These are phyloP conservation scores for Fusarium pininemorale DNA, from an alignment of 2,329 filamentous ascomycete genomes.

Conservation along the genomic window DNA sequence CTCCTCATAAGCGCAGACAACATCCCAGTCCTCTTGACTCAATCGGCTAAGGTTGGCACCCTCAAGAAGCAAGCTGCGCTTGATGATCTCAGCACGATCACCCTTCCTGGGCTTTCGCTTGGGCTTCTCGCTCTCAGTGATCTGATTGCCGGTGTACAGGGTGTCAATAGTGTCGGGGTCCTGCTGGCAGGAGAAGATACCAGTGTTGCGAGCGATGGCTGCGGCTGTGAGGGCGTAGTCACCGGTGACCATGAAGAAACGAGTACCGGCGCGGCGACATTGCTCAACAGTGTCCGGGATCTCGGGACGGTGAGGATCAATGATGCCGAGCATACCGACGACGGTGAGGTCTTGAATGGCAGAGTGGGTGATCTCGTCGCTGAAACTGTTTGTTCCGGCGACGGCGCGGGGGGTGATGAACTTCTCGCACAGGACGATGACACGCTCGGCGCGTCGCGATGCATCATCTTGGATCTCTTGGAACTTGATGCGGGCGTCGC, in stretches of 20 bases:
- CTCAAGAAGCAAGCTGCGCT: slow-evolving; percentile 52
- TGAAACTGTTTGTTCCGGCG: slow-evolving; percentile 57
- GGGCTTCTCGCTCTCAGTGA: slow-evolving; percentile 12
- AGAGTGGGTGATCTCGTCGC: slow-evolving; percentile 56
- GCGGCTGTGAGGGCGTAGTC: slow-evolving; percentile 66
- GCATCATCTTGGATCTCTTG: slow-evolving; percentile 51
- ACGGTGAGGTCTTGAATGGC: slow-evolving; percentile 56
- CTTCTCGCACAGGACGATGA: slow-evolving; percentile 55
- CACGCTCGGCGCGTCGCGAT: slow-evolving; percentile 54
- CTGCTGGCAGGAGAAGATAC: slow-evolving; percentile 65
- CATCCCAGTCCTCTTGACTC: slow-evolving; percentile 57
- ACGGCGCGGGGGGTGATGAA: slow-evolving; percentile 40
- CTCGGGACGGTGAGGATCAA: slow-evolving; percentile 57
- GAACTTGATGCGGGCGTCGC: slow-evolving; percentile 45
- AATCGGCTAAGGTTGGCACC: slow-evolving; percentile 68
- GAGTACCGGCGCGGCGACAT: slow-evolving; percentile 55
- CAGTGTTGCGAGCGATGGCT: slow-evolving; percentile 71
- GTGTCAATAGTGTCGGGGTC: slow-evolving; percentile 51
- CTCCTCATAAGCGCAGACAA: slow-evolving; percentile 61
- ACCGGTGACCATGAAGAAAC: slow-evolving; percentile 60
- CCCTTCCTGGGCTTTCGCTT: slow-evolving; percentile 21
- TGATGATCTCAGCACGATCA: slow-evolving; percentile 7
- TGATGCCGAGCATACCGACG: slow-evolving; percentile 62
- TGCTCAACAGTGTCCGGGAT: slow-evolving; percentile 52
- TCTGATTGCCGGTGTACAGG: slow-evolving; percentile 10